Base-by-base conservation (phyloP, 2,329 filamentous ascomycete species). In the Coniochaeta hoffmannii region DNA sequence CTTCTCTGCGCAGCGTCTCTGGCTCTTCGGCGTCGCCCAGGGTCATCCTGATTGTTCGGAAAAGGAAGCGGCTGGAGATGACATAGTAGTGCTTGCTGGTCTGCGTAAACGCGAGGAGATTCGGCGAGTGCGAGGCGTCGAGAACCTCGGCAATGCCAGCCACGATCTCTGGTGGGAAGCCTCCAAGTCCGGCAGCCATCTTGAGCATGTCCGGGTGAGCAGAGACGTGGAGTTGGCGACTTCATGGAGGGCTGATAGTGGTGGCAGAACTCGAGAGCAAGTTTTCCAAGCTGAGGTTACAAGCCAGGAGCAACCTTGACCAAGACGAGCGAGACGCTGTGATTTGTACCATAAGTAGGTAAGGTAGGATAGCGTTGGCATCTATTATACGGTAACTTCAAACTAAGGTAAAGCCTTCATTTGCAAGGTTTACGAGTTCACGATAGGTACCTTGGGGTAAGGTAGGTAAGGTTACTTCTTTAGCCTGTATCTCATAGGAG, bases 71-170 rank as follows among this genome's bases (percentile, higher is more conserved):
- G n/a, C 49, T 55, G 4, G 56, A 52, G n/a, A 53, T 30, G 36
- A 30, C 49, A 26, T 57, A 53, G 30, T 53, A 51, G 5, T 17
- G 4, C 30, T 36, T 49, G 35, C 53, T 44, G 36, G 53, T 11
- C 17, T 19, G 35, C 38, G 56, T 46, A 22, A 55, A 55, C 28
- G 53, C 55, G 26, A 57, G 7, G 19, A 55, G 56, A 34, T 53
- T 57, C 12, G 34, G 12, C 26, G 55, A 28, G 32, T 54, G 55
- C 8, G 10, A 19, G 26, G 6, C 12, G 17, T 56, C 55, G 17
- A 56, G 55, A 22, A 50, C 22, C 5, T 44, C 46, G 11, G n/a
- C 17, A 22, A 56, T 26, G 19, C n/a, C 15, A 31, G 24, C 22
- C 9, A 56, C 12, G 28, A 54, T 24, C 32, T 56, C 55, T 15